Percentiles rank a stretch among this genome's conserved stretches.
phyloP scores from a whole-genome alignment of 495 filamentous ascomycete species.

The Penicillium ucsense region DNA sequence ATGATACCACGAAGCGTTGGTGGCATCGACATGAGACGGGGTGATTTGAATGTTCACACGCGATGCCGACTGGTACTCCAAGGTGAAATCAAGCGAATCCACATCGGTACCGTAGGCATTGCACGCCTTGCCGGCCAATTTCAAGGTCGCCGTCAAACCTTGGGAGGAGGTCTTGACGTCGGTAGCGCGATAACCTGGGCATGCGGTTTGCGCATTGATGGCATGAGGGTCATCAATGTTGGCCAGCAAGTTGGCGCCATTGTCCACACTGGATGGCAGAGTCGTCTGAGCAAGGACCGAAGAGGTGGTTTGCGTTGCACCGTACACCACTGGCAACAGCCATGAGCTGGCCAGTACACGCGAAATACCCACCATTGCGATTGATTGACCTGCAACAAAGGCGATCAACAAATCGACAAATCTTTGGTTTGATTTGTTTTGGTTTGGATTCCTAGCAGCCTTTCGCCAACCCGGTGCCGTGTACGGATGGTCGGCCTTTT shows the following conservation, averaged over 20 bases:
- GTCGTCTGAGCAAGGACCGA: slow-evolving; percentile 36
- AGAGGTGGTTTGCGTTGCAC: slow-evolving; percentile 10
- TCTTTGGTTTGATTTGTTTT: too few species aligned
- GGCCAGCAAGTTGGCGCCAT: slow-evolving; percentile 51
- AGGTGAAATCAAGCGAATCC: slow-evolving; percentile 41
- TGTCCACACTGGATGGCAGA: slow-evolving; percentile 46
- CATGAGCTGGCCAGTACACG: slow-evolving; percentile 17
- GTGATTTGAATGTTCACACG: slow-evolving; percentile 44
- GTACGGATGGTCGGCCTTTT: too few species aligned
- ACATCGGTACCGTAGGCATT: slow-evolving; percentile 57
- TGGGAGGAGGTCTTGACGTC: slow-evolving; percentile 33
- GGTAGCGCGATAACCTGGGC: slow-evolving; percentile 52
- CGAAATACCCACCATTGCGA: slow-evolving; percentile 21
- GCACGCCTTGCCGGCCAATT: slow-evolving; percentile 46
- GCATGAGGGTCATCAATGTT: slow-evolving; percentile 64
- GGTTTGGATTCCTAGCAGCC: too few species aligned
- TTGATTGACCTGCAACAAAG: not conserved
- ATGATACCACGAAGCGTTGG: slow-evolving; percentile 59
- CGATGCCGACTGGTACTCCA: slow-evolving; percentile 48
- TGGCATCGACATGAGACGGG: slow-evolving; percentile 51
- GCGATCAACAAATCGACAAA: too few species aligned
- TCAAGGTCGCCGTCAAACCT: slow-evolving; percentile 45
- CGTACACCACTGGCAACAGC: slow-evolving; percentile 22
- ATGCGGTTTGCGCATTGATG: slow-evolving; percentile 57
- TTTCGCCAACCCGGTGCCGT: too few species aligned